A percentile compares a stretch with the other conserved stretches of the same genome.
Evolutionary conservation across 2,329 filamentous ascomycete species (phyloP).

Genomic region (Claviceps sp.): DNA sequence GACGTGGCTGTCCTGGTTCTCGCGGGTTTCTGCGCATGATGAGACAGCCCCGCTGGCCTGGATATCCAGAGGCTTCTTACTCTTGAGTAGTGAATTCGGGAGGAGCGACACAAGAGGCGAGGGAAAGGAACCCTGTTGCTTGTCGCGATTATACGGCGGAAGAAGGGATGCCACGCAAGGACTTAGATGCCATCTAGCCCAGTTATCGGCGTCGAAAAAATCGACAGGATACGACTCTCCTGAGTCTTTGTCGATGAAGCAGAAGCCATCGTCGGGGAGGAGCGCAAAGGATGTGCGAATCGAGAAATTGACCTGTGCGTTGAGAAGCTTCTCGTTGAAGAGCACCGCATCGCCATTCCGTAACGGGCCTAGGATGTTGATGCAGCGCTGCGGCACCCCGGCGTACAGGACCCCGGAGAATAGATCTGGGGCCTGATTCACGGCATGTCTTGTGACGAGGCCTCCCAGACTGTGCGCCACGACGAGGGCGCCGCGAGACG

Average conservation of each 20-base stretch:
- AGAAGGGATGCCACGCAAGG: conserved; percentile 61
- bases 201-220: conserved; percentile 68
- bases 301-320: conserved; percentile 86
- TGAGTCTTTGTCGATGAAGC: conserved; percentile 74
- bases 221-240: conserved; percentile 70
- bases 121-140: conserved; percentile 14
- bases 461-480: conserved; percentile 82
- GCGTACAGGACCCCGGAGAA: conserved; percentile 80
- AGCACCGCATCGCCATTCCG: conserved; percentile 88
- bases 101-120: conserved; percentile 36
- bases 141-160: conserved; percentile 35
- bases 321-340: conserved; percentile 77
- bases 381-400: conserved; percentile 70
- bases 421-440: conserved; percentile 73
- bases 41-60: background rate
- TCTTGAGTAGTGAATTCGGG: conserved; percentile 24
- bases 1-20: too few relatives aligned
- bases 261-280: conserved; percentile 73
- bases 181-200: conserved; percentile 66
- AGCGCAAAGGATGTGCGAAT: conserved; percentile 77
- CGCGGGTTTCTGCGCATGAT: conserved; percentile 5
- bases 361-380: conserved; percentile 82
- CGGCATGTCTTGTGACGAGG: conserved; percentile 73
- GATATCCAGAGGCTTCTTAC: background rate
- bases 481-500: conserved; percentile 58